Evolutionary conservation across 2,329 filamentous ascomycete genomes (phyloP), one percentile per base, ranked within the genome.

Genomic region (Botrytis galanthina): DNA sequence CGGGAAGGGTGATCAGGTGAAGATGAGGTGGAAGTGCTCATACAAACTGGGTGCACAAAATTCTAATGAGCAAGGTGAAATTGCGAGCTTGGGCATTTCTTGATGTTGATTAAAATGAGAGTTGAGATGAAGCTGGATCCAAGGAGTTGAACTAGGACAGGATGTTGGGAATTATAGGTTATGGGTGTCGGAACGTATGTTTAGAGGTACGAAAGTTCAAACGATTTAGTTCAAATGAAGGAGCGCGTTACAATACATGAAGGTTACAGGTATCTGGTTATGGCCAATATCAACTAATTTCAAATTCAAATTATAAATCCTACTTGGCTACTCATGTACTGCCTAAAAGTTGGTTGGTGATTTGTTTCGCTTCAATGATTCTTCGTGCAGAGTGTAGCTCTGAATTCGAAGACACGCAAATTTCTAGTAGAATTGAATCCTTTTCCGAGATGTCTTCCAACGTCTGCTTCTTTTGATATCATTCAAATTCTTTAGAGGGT

Each of bases 21-120:
- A 97, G 84, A 89, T 99, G 83, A 87, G 96, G 75, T 99, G 95
- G 93, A 93, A 93, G 78, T 90, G 93, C 39, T 89, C 91, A 8
- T 98, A 98, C 83, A 89, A 88, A 79, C 81, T 96, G 20, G 92
- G 89, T 4, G 86, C 83, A 4, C 88, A 91, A 80, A 81, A 86
- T 75, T 91, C 89, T 81, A 91, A 92, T 74, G 94, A 98, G 83
- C 93, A 92, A 84, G 95, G 95, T 8, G 93, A 95, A 84, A 91
- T 98, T 77, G 85, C 92, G 18, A 90, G 93, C 75, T 88, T 98
- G 80, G 91, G 90, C 60, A 88, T 98, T 79, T 88, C 89, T 78
- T 96, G 74, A 78, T 67, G 32, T 78, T 96, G 75, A 78, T 61
- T n/a, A 60, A 20, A 22, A 62, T 44, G 54, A 26, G 14, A 46